Base-by-base conservation (phyloP, 192 early-diverging fungal species). In the Polychytrium aggregatum region DNA sequence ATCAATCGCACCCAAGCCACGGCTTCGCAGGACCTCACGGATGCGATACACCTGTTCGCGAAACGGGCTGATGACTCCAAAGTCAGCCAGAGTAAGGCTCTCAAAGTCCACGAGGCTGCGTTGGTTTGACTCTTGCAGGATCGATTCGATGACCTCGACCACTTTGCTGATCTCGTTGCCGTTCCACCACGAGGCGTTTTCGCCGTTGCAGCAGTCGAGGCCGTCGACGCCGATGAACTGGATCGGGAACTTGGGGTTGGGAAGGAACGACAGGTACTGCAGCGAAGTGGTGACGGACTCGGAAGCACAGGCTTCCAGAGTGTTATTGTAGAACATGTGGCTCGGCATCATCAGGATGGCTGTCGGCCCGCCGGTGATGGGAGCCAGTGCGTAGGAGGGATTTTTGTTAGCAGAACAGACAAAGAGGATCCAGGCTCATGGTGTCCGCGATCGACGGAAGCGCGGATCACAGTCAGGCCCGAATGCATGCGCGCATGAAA, bases 51-150 rank as follows among this genome's bases (percentile, higher is more conserved):
- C n/a, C n/a, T n/a, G n/a, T n/a, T 74, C 68, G 1, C 73, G 59
- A 53, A 73, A 76, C 1, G 76, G 70, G 0, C 70, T 51, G 28
- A 79, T 77, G 11, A 79, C 62, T 34, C 73, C 76, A 64, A 79
- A 59, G 26, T 74, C 67, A 7, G 48, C 50, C n/a, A 53, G 26
- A 14, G 40, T n/a, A n/a, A n/a, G n/a, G n/a, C n/a, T n/a, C n/a
- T 46, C 25, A 78, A 61, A 21, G 39, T 41, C 22, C 28, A 26
- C 21, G 49, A 46, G 1, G 7, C 27, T 0, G n/a, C 26, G 13
- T 17, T 38, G 11, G 16, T 22, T 14, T 43, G 17, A 13, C 17
- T 43, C n/a, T n/a, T n/a, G n/a, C 29, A 71, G 35, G 9, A 78
- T 44, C 24, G 33, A 26, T 20, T 57, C 54, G n/a, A 76, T 60